A percentile compares a stretch with the other conserved stretches of the same genome.
Evolutionary conservation across 1,284 basidiomycete genomes (phyloP).

Genomic region (Rhodotorula sp.): DNA sequence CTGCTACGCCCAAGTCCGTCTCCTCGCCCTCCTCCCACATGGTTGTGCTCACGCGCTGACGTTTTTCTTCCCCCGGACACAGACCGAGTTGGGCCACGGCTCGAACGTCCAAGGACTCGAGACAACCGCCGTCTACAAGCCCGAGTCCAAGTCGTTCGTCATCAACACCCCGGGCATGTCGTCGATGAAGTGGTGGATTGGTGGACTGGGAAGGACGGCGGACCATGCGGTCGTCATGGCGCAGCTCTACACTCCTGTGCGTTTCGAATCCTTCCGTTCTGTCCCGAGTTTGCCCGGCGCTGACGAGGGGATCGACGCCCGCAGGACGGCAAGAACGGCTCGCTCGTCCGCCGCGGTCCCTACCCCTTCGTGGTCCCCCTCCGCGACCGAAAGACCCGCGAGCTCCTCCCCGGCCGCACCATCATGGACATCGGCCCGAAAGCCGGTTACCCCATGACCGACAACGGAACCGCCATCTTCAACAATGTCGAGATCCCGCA

Average conservation of each 20-base stretch:
- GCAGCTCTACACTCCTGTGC: slow-evolving; percentile 46
- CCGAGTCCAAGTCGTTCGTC: slow-evolving; percentile 67
- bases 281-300: not conserved
- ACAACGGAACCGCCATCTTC: slow-evolving; percentile 52
- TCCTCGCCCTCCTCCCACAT: not conserved
- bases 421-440: slow-evolving; percentile 50
- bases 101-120: slow-evolving; percentile 68
- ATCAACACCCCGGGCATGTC: slow-evolving; percentile 74
- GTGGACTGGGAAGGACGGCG: slow-evolving; percentile 50
- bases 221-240: slow-evolving; percentile 52
- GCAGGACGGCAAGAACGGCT: slow-evolving; percentile 46
- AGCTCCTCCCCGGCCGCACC: slow-evolving; percentile 48
- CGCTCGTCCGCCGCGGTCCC: slow-evolving; percentile 45
- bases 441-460: slow-evolving; percentile 45
- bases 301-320: no score
- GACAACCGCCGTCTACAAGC: slow-evolving; percentile 72
- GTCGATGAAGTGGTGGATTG: slow-evolving; percentile 67
- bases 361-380: slow-evolving; percentile 51
- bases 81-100: slow-evolving; percentile 66
- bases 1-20: not conserved
- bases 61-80: slow-evolving; percentile 20
- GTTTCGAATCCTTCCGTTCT: not conserved
- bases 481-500: slow-evolving; percentile 60
- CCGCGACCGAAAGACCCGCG: slow-evolving; percentile 49
- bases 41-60: not conserved